These are phyloP conservation scores for Apiospora malaysiana DNA, from an alignment of 2,329 filamentous ascomycete species.

Conservation along the genomic window DNA sequence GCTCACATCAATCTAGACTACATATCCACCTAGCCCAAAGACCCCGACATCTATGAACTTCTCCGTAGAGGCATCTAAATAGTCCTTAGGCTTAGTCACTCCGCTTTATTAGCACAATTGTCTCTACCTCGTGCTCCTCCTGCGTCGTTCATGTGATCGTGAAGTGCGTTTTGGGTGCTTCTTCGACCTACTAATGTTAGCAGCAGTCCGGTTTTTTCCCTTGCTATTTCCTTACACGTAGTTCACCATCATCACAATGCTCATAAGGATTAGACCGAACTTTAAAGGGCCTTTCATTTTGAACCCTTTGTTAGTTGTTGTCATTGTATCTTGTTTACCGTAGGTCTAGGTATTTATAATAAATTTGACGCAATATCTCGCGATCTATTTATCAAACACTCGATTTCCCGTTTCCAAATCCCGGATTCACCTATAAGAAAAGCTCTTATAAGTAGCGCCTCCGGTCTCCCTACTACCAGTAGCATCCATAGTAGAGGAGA, in stretches of 20 bases:
- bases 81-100: neutral
- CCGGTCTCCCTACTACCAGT: too few relatives aligned
- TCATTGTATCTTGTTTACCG: neutral
- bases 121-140: neutral
- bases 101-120: neutral
- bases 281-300: neutral
- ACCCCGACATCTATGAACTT: neutral
- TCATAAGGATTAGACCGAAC: neutral
- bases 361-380: neutral
- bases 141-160: neutral
- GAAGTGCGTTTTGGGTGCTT: neutral
- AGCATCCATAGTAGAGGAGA: neutral
- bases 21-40: neutral
- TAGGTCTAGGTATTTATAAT: neutral
- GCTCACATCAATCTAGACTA: neutral
- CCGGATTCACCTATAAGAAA: neutral
- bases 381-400: neutral
- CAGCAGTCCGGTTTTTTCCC: neutral
- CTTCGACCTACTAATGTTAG: neutral
- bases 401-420: neutral
- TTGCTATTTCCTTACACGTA: neutral
- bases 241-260: neutral
- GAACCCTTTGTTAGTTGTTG: neutral
- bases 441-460: neutral
- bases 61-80: neutral